These are phyloP conservation scores for Citrus cavaleriei DNA, from an alignment of 345 rosid genomes.

Conservation along the genomic window DNA sequence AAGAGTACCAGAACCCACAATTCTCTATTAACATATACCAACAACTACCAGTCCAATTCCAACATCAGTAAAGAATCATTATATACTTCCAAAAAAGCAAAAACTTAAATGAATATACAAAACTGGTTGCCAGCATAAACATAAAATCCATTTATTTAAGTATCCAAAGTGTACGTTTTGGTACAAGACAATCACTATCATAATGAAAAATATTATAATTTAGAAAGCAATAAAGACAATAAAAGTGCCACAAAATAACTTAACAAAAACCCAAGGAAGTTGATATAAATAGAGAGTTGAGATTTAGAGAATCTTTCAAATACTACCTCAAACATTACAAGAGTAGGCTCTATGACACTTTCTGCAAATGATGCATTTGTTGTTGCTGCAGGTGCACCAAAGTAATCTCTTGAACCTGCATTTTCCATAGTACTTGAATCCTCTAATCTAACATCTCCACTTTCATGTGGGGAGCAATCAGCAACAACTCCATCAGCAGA, in stretches of 20 bases:
- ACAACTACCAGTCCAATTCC: neutral
- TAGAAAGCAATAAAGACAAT: neutral
- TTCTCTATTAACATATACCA: neutral
- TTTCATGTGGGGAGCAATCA: constrained; percentile 41
- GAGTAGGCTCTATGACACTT: constrained; percentile 82
- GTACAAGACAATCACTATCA: neutral
- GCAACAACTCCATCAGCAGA: constrained; percentile 42
- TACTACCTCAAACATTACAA: constrained; percentile 94
- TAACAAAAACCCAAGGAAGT: neutral
- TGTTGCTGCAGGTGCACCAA: constrained; percentile 39
- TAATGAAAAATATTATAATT: neutral
- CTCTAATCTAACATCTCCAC: constrained; percentile 44
- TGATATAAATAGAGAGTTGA: neutral
- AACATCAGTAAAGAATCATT: neutral
- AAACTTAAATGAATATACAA: neutral
- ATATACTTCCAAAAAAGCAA: neutral
- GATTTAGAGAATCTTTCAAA: constrained; percentile 4
- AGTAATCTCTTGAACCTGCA: constrained; percentile 40
- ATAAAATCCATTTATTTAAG: neutral
- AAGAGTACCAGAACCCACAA: neutral
- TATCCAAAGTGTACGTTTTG: neutral
- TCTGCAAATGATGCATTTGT: constrained; percentile 81
- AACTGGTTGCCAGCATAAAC: neutral
- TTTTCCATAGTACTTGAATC: constrained; percentile 40
- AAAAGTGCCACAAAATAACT: neutral